Base-by-base conservation (phyloP, 1,284 basidiomycete genomes). In the Austroboletus niveus region DNA sequence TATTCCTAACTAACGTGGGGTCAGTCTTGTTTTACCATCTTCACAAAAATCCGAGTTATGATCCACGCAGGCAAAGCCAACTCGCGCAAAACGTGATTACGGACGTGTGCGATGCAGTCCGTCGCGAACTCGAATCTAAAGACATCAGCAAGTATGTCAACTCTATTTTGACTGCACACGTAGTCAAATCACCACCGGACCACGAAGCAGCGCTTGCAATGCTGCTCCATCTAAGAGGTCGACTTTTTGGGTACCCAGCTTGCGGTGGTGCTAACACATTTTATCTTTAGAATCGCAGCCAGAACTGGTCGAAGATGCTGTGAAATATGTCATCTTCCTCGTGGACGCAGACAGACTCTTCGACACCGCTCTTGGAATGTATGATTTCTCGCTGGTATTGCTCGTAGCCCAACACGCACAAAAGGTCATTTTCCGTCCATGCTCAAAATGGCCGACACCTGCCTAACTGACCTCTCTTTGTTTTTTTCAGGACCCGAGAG, bases 321-420 rank as follows among this genome's bases (percentile, higher is more conserved):
- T 98, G 63, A 98, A 96, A 69, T 99, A 99, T 65, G 89, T 99
- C 69, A 97, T 99, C 68, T 99, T 98, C 78, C 81, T 99, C 31
- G 93, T 94, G 15, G 94, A 98, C 64, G 93, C 94, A 0, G 87
- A 99, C 62, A 82, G 81, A 56, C 79, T 99, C 3, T 99, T 95
- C 72, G 87, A 98, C 66, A 90, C 91, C 6, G 97, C 97, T 2
- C 79, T 99, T 24, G 96, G 97, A 24, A 98, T 98, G 94, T 99
- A 99, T 70, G 94, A 99, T 70, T 98, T 99, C 72, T 86, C 90
- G 22, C 77, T 99, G 3, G 95, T 98, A 2, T 77, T 99, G 32
- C 87, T 99, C 85, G 83, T 99, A 35, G 96, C 97, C 1, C 97
- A 99, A 68, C 91, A 98, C 63, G 92, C 95, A 34, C 94, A 98